phyloP scores from a whole-genome alignment of 2,329 filamentous ascomycete species.

The Pseudodiploospora longispora region DNA sequence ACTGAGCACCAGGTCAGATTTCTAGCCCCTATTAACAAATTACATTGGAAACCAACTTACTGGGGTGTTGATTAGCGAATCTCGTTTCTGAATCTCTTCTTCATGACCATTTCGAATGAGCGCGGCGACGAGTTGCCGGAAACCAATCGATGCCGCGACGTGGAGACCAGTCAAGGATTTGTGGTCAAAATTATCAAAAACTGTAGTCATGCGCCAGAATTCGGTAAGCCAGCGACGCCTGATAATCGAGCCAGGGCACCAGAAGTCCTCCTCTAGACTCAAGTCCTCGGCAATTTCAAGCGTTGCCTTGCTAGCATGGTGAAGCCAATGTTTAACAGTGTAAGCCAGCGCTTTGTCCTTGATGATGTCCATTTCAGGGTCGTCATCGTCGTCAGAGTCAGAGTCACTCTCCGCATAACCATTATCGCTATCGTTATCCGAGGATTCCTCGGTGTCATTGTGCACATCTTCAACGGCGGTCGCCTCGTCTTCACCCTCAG shows the following conservation, averaged over 20 bases:
- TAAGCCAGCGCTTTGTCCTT: constrained; percentile 23
- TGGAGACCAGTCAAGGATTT: constrained; percentile 28
- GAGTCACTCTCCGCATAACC: constrained; percentile 14
- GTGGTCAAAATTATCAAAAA: constrained; percentile 21
- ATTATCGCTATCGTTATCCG: constrained; percentile 8
- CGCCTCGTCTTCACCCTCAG: constrained; percentile 10
- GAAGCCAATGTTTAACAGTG: constrained; percentile 32
- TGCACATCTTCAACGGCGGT: constrained; percentile 3
- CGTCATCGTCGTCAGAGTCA: constrained; percentile 15
- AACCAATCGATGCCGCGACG: constrained; percentile 30
- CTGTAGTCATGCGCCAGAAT: constrained; percentile 22
- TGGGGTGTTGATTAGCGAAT: constrained; percentile 24
- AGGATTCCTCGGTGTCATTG: constrained; percentile 3
- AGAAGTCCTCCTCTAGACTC: constrained; percentile 30
- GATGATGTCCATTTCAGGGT: constrained; percentile 20
- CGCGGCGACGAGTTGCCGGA: constrained; percentile 27
- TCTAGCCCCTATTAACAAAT: not conserved
- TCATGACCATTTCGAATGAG: constrained; percentile 30
- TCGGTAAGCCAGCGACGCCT: constrained; percentile 30
- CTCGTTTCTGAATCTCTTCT: constrained; percentile 23
- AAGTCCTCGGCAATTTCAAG: constrained; percentile 32
- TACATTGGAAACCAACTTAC: constrained; percentile 16
- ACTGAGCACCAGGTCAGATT: constrained; percentile 5
- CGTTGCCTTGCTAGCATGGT: constrained; percentile 33
- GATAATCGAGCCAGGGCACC: constrained; percentile 26